phyloP scores from a whole-genome alignment of 257 asterid genomes.

The Solanum piurae region DNA sequence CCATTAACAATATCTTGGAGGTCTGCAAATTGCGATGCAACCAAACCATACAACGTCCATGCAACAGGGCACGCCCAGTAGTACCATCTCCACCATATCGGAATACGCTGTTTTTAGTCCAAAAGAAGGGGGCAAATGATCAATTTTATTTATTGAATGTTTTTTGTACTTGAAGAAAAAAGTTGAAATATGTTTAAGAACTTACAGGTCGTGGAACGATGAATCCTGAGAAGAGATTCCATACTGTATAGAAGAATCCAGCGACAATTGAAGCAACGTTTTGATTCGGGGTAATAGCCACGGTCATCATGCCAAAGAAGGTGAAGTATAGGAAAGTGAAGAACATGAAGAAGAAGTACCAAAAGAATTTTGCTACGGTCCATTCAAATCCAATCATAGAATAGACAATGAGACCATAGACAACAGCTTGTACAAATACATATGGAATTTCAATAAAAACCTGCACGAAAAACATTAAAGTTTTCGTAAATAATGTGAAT shows the following conservation, averaged over 20 bases:
- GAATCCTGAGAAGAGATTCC: conserved; percentile 49
- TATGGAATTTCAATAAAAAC: conserved; percentile 42
- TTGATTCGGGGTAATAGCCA: conserved; percentile 40
- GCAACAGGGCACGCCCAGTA: conserved; percentile 36
- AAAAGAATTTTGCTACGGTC: conserved; percentile 31
- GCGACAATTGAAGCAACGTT: conserved; percentile 25
- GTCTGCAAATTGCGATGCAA: conserved; percentile 36
- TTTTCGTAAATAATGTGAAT: not conserved
- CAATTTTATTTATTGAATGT: not conserved
- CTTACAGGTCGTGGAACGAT: conserved; percentile 42
- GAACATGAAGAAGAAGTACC: conserved; percentile 35
- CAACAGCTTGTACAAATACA: conserved; percentile 24
- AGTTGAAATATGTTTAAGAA: not conserved
- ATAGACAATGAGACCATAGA: conserved; percentile 24
- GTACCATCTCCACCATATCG: conserved; percentile 61
- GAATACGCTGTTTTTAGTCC: conserved; percentile 18
- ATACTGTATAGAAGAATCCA: conserved; percentile 9
- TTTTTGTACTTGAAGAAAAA: not conserved
- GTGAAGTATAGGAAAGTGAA: conserved; percentile 35
- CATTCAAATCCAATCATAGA: conserved; percentile 43
- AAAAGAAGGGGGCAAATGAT: not conserved
- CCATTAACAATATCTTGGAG: not conserved
- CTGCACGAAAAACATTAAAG: not conserved
- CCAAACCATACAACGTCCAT: conserved; percentile 40
- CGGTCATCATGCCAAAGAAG: conserved; percentile 47